A percentile compares a stretch with the other conserved stretches of the same genome.
Evolutionary conservation across 2,329 filamentous ascomycete species (phyloP).

Genomic region (Fusarium tuaranense): DNA sequence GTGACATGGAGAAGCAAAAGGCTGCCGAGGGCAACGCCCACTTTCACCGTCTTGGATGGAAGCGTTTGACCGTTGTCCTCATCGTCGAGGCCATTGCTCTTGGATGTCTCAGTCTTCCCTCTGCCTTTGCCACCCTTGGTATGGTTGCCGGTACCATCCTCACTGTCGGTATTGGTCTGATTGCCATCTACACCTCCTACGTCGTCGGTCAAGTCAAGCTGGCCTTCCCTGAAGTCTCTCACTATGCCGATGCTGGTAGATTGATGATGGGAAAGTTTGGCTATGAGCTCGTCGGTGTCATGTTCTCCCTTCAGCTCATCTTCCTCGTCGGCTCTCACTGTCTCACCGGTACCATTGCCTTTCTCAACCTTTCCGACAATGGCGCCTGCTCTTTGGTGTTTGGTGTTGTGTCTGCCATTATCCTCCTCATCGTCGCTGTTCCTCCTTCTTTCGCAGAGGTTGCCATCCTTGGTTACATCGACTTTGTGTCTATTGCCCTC

Average conservation of each 20-base stretch:
- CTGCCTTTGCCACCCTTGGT: slow-evolving; percentile 64
- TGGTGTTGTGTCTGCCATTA: slow-evolving; percentile 58
- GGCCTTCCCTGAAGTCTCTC: slow-evolving; percentile 67
- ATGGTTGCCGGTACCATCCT: slow-evolving; percentile 63
- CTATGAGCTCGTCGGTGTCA: slow-evolving; percentile 71
- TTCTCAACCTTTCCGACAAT: slow-evolving; percentile 72
- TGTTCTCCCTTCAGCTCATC: slow-evolving; percentile 72
- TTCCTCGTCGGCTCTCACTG: slow-evolving; percentile 80
- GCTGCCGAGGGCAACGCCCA: slow-evolving; percentile 58
- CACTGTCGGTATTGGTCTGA: slow-evolving; percentile 56
- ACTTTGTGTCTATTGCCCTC: slow-evolving; percentile 71
- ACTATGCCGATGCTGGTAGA: slow-evolving; percentile 75
- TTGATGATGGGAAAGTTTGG: slow-evolving; percentile 71
- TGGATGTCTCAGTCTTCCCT: slow-evolving; percentile 63
- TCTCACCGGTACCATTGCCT: slow-evolving; percentile 76
- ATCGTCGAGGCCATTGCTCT: slow-evolving; percentile 70
- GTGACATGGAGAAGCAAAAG: slow-evolving; percentile 61
- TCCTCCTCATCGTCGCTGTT: slow-evolving; percentile 59
- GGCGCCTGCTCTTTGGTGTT: slow-evolving; percentile 60
- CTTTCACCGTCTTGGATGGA: slow-evolving; percentile 68
- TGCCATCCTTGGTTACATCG: slow-evolving; percentile 62
- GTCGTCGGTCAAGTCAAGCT: slow-evolving; percentile 62
- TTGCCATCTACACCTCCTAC: slow-evolving; percentile 62
- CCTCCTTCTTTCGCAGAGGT: slow-evolving; percentile 62
- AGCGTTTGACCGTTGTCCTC: slow-evolving; percentile 65